Base-by-base conservation (phyloP, 129 eudicot species). In the Escallonia rubra region DNA sequence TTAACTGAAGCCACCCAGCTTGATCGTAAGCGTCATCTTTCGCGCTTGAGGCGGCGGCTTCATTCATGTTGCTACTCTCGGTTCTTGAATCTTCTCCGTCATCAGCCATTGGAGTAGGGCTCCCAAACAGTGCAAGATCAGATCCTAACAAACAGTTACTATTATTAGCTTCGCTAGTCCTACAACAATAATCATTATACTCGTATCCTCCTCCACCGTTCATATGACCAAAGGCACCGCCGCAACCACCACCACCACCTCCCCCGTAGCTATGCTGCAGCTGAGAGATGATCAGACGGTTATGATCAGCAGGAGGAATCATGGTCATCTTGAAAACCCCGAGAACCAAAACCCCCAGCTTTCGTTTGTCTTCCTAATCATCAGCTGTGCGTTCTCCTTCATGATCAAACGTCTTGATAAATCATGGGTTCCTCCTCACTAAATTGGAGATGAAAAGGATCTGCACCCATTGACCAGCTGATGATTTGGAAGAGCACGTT, bases 1-100 rank as follows among this genome's bases (percentile, higher is more conserved):
- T 79, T 51, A 88, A 83, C 43, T 76, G 91, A 38, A 88, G 79
- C 96, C 96, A 88, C 46, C 75, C 87, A 15, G 59, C 65, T 0
- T 57, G 62, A 5, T 15, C 61, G n/a, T 69, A 47, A 51, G 8
- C 48, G 7, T 43, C 40, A 23, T 56, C 74, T 70, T 58, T 80
- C 3, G 79, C 72, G 62, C 65, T 77, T 7, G 85, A 63, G 4
- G 11, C 60, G 43, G 53, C 12, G 44, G 61, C 68, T 23, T 23
- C 34, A 23, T 23, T 23, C 34, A 23, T 23, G 1, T 23, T 23
- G 7, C 53, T 54, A 39, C 76, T 73, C 61, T 64, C 76, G 45
- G 74, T 77, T 59, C 41, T 51, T 73, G 79, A 78, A 39, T 87
- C 79, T 48, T 83, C 83, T 57, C 86, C 83, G 40, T 89, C 79